A percentile compares a stretch with the other conserved stretches of the same genome.
These are phyloP conservation scores for Neoboletus subvelutipes DNA, from an alignment of 768 basidiomycete species.

Conservation along the genomic window DNA sequence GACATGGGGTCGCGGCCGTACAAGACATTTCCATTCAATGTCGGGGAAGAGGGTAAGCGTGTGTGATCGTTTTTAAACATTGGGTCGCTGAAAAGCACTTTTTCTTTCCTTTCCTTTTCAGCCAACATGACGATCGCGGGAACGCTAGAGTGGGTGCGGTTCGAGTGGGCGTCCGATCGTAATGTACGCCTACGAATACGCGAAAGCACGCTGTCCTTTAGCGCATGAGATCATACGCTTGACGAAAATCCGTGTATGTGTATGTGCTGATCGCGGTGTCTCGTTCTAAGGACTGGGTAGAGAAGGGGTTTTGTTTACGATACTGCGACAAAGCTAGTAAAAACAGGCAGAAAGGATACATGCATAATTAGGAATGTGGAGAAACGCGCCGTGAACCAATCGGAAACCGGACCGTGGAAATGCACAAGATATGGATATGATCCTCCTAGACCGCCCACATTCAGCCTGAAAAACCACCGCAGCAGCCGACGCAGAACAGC, in stretches of 20 bases:
- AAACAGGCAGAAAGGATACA: not conserved
- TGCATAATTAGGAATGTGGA: not conserved
- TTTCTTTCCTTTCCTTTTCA: constrained; percentile 18
- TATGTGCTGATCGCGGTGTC: too few species aligned
- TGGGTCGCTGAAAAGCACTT: not conserved
- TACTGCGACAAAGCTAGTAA: too few species aligned
- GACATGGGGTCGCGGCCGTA: too few species aligned
- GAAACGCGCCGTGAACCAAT: not conserved
- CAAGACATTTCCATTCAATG: constrained; percentile 84
- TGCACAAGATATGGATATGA: not conserved
- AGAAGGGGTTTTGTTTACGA: not conserved
- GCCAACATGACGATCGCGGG: constrained; percentile 59
- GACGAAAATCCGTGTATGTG: not conserved
- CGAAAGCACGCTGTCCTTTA: constrained; percentile 83
- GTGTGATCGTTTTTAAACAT: not conserved
- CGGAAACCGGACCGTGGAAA: too few species aligned
- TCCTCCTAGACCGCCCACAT: too few species aligned
- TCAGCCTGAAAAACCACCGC: too few species aligned
- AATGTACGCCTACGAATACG: constrained; percentile 82
- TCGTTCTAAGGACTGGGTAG: not conserved
- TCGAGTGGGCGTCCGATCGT: constrained; percentile 85
- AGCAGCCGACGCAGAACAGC: too few species aligned
- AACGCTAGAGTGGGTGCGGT: constrained; percentile 67
- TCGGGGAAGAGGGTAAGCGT: constrained; percentile 76
- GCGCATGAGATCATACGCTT: constrained; percentile 46